A percentile compares a stretch with the other conserved stretches of the same genome.
phyloP scores from a whole-genome alignment of 805 yeast genomes.

The Ascoidea tarda region DNA sequence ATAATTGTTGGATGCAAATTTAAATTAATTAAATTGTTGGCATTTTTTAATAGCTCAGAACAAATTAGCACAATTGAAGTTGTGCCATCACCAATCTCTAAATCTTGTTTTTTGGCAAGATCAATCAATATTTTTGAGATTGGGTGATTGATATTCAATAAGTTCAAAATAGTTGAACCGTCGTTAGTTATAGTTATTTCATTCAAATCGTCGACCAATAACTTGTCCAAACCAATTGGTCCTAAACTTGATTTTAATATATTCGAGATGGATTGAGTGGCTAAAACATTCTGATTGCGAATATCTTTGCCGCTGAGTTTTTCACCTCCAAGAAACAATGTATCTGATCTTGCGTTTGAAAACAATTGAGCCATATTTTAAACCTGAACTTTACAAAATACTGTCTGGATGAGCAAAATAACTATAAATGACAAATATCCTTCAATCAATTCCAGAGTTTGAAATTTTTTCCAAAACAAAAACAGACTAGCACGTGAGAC shows the following conservation, averaged over 20 bases:
- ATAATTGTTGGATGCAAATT: constrained; percentile 97
- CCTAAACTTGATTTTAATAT: constrained; percentile 91
- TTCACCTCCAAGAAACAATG: constrained; percentile 76
- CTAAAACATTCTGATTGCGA: constrained; percentile 89
- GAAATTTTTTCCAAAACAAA: too few species aligned
- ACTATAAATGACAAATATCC: too few species aligned
- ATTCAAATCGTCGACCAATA: constrained; percentile 98
- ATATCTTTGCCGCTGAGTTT: constrained; percentile 93
- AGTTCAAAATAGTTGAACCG: constrained; percentile 88
- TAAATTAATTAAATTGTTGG: constrained; percentile 85
- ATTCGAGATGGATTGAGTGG: constrained; percentile 90
- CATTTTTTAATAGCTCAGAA: constrained; percentile 79
- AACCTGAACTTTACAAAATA: too few species aligned
- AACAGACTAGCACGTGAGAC: too few species aligned
- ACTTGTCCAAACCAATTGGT: constrained; percentile 96
- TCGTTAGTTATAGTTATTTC: constrained; percentile 98
- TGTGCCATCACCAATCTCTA: constrained; percentile 97
- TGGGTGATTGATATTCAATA: constrained; percentile 95
- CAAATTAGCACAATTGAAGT: constrained; percentile 96
- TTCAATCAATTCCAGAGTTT: too few species aligned
- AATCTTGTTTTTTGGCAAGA: constrained; percentile 95
- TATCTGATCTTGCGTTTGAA: neutral
- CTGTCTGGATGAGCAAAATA: too few species aligned
- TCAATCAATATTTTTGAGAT: constrained; percentile 97
- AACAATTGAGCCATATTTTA: neutral